Evolutionary conservation across 78 protist species (phyloP), one percentile per base, ranked within the genome.

Genomic region (Dictyostelium firmibasis): DNA sequence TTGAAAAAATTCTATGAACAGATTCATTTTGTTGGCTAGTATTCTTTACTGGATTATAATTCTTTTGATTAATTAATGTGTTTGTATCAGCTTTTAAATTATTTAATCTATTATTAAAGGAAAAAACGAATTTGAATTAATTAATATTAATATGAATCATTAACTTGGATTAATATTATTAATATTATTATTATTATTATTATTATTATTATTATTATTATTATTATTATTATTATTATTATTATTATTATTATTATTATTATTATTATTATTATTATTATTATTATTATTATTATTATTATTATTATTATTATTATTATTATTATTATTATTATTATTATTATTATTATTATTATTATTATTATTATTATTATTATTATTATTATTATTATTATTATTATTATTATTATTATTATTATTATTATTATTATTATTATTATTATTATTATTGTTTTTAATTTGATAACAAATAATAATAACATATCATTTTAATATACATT

Each of bases 21-120:
- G 94, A 69, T 69, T 89, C 94, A 13, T 78, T 69, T 69, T 89
- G 94, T 29, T 47, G 82, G 23, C 36, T 43, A 27, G 94, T 89
- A 81, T 89, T 89, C 27, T 89, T 89, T 4, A 76, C 50, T 67
- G 94, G 94, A 31, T 89, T 89, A 44, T 81, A 77, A 44, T 89
- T 89, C 53, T 81, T 89, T 64, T 89, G 78, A 57, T 78, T 47
- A 20, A 43, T 13, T 47, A 89, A 69, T 38, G 72, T 69, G 9
- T 36, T 31, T 81, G 47, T 83, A 81, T 89, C 85, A 29, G 5
- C 47, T 31, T 57, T 38, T 47, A 89, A 57, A 69, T 89, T 89
- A 4, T 47, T 81, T 38, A 43, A 83, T 78, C 92, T 86, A 76
- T 35, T 16, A 25, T 20, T 16, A 50, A 14, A n/a, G 1, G 43